A percentile compares a stretch with the other conserved stretches of the same genome.
Conservation (phyloP, 352 stramenopile genomes). For the Pythium monospermum region DNA sequence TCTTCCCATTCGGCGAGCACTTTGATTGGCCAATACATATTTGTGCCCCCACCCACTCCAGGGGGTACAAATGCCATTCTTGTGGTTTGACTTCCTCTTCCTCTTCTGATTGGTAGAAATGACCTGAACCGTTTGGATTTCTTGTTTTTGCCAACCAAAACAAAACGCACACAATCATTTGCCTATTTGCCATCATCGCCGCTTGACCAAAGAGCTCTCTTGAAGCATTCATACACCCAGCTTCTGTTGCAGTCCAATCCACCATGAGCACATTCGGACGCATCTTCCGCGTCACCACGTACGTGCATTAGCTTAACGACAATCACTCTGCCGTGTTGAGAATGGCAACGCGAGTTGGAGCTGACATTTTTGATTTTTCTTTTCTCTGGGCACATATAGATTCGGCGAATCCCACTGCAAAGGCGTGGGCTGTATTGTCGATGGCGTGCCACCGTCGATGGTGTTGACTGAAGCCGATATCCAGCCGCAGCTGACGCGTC, state of each 20-base stretch:
- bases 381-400: conserved; percentile 18
- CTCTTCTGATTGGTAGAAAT: conserved; percentile 3
- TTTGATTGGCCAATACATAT: conserved; percentile 5
- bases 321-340: too few species aligned
- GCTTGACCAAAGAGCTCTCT: neutral
- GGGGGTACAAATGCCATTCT: conserved; percentile 1
- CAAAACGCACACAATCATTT: conserved; percentile 17
- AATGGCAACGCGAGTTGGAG: too few species aligned
- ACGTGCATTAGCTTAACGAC: conserved; percentile 21
- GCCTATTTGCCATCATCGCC: conserved; percentile 11
- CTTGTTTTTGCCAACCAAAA: too few species aligned
- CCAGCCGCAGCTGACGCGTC: conserved; percentile 96
- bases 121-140: too few species aligned
- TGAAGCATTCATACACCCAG: neutral
- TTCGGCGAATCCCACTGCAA: conserved; percentile 99
- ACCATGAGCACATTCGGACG: conserved; percentile 93
- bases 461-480: conserved; percentile 94
- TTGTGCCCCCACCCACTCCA: conserved; percentile 6
- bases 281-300: conserved; percentile 97
- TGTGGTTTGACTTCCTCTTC: neutral
- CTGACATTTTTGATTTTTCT: too few species aligned
- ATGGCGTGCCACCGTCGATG: conserved; percentile 97
- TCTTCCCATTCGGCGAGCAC: neutral
- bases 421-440: conserved; percentile 95
- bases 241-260: too few species aligned